phyloP scores from a whole-genome alignment of 2,329 filamentous ascomycete genomes.

The Coniochaeta sp. region DNA sequence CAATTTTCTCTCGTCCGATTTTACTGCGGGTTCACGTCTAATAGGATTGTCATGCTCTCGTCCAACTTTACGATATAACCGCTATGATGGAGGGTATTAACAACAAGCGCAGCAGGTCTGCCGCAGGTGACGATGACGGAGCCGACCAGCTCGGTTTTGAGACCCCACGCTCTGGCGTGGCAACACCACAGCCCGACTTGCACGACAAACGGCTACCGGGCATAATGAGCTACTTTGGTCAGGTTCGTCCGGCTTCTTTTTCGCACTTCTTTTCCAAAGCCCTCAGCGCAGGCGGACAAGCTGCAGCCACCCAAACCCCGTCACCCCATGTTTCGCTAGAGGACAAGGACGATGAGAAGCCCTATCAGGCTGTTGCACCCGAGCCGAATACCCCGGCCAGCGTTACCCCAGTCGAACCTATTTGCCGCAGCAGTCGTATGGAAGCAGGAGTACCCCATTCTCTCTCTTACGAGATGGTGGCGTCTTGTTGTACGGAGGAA shows the following conservation, averaged over 20 bases:
- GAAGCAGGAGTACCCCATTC: slow-evolving; percentile 21
- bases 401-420: slow-evolving; percentile 11
- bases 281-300: slow-evolving; percentile 30
- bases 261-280: slow-evolving; percentile 34
- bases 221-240: slow-evolving; percentile 96
- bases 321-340: slow-evolving; percentile 16
- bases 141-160: slow-evolving; percentile 75
- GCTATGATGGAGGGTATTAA: slow-evolving; percentile 41
- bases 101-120: slow-evolving; percentile 41
- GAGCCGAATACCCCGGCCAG: slow-evolving; percentile 14
- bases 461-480: slow-evolving; percentile 30
- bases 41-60: slow-evolving; percentile 5
- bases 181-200: slow-evolving; percentile 87
- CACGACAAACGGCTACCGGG: slow-evolving; percentile 92
- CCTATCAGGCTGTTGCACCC: slow-evolving; percentile 11
- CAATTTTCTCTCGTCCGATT: slow-evolving; percentile 8
- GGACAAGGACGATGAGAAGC: slow-evolving; percentile 9
- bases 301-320: slow-evolving; percentile 26
- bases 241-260: slow-evolving; percentile 91
- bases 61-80: slow-evolving; percentile 7
- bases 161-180: slow-evolving; percentile 82
- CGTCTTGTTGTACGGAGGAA: slow-evolving; percentile 12
- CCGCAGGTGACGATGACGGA: slow-evolving; percentile 59
- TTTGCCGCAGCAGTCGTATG: slow-evolving; percentile 11
- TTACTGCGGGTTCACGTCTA: slow-evolving; percentile 6